Evolutionary conservation across 306 rosid species (phyloP), one percentile per base, ranked within the genome.

Genomic region (Oxytropis ochrocephala): DNA sequence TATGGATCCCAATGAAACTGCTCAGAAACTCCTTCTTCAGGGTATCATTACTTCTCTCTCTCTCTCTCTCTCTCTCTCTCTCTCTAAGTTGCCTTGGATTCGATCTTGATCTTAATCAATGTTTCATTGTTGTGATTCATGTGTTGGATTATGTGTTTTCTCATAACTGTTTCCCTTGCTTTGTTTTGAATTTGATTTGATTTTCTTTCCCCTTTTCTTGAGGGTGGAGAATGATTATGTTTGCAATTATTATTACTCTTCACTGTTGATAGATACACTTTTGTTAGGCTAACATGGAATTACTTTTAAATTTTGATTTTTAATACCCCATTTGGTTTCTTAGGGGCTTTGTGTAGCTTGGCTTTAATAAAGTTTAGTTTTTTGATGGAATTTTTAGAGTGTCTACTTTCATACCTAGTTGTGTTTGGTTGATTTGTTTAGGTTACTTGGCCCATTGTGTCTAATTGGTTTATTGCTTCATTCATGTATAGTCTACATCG

Each of bases 1-100:
- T 64, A 94, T 94, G 99, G 99, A 94, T 94, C 99, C 99, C 81
- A 77, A 94, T 65, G 99, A 94, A 79, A 91, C 99, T 33, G 8
- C 87, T 36, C 96, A 94, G 79, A 94, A 88, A 86, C 99, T 94
- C 48, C 97, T 91, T 44, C 69, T 71, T 75, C 97, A 88, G 93
- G 99, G 99, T 94, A 81, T 70, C 44, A 3, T 57, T 74, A 5
- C 4, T 50, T 64, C 60, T 54, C 10, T 55, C 54, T 51, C 33
- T 48, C 36, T 27, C 18, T 18, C 8, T 55, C 62, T 0, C 24
- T 13, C n/a, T 35, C 24, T 18, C 5, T 5, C 51, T 69, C 66
- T 16, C n/a, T 64, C 44, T 33, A 4, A 41, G 39, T 65, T 65
- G 47, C 66, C 9, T 10, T 62, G 36, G 59, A 48, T 38, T 78